Evolutionary conservation across 495 filamentous ascomycete genomes (phyloP).

Genomic region (Corynascus novoguineensis): DNA sequence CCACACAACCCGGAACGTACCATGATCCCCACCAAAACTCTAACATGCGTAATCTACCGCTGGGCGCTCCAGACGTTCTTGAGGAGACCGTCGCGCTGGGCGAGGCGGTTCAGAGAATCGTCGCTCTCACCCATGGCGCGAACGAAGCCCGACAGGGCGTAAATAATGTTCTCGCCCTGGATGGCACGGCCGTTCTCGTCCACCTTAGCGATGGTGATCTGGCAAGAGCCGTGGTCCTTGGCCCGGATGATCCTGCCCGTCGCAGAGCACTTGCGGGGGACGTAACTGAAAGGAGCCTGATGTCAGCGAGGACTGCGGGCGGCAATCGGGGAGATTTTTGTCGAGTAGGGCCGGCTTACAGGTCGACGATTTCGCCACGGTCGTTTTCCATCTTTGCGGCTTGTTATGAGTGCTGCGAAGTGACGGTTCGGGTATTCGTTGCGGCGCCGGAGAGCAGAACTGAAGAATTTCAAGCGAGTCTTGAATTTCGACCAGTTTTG

Average conservation of each 20-base stretch:
- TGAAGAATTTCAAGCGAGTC: conserved; percentile 28
- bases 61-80: conserved; percentile 93
- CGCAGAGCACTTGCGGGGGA: conserved; percentile 96
- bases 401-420: conserved; percentile 25
- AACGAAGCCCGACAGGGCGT: conserved; percentile 96
- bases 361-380: conserved; percentile 91
- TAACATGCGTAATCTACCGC: conserved; percentile 47
- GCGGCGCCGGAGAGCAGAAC: conserved; percentile 26
- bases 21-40: conserved; percentile 21
- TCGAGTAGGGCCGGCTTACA: conserved; percentile 50
- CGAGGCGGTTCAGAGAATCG: conserved; percentile 89
- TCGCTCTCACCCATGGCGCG: conserved; percentile 96
- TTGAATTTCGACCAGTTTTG: conserved; percentile 31
- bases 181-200: conserved; percentile 93
- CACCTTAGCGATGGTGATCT: conserved; percentile 88
- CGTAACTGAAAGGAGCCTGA: conserved; percentile 60
- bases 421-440: conserved; percentile 27
- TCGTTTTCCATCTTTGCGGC: conserved; percentile 41
- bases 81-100: conserved; percentile 91
- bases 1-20: conserved; percentile 15
- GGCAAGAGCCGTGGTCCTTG: conserved; percentile 92
- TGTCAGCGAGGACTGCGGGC: conserved; percentile 13
- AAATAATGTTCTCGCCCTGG: conserved; percentile 94
- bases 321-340: conserved; percentile 5
- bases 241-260: conserved; percentile 99